Base-by-base conservation (phyloP, 768 basidiomycete species). In the Leccinum aurantiacum region DNA sequence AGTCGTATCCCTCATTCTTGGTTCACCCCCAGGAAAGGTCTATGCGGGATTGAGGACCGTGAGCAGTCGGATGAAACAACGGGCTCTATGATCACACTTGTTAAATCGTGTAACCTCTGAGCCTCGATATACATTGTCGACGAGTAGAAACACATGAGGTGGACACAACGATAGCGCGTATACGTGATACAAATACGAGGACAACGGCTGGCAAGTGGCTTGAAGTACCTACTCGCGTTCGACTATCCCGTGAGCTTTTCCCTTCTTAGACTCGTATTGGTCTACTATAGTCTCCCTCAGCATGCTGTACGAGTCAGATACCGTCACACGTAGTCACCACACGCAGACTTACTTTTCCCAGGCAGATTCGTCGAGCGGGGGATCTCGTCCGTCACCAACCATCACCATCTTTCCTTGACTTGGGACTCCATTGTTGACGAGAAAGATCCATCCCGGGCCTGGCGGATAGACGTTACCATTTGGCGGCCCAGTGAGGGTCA, bases 1-100 rank as follows among this genome's bases (percentile, higher is more conserved):
- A 6, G 88, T 99, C 62, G 95, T 97, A 27, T 94, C 93, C 14
- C 84, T 97, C 19, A 98, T 98, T 65, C 82, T 98, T 15, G 95
- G 95, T 33, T 95, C 94, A 14, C 95, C 95, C 0, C 95, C 95
- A 53, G 95, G 95, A 54, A 93, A 94, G 71, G 92, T 94, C 6
- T 92, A 98, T 66, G 91, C 95, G 7, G 90, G 92, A 35, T 76
- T 98, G 65, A 82, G 95, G 71, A 95, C 93, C 6, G 91, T 97
- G 51, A 92, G 92, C 72, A 89, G 90, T 65, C 83, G 95, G 62
- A 90, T 97, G 91, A 92, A 89, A 74, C 95, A 98, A 78, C 84
- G 95, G 59, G 92, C 91, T 22, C 70, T 96, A 62, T 95, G 79
- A 76, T 61, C 24, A 60, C 48, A 17, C 44, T 44, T 31, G 17